Conservation (phyloP, 257 asterid genomes). For the Rhazya stricta region DNA sequence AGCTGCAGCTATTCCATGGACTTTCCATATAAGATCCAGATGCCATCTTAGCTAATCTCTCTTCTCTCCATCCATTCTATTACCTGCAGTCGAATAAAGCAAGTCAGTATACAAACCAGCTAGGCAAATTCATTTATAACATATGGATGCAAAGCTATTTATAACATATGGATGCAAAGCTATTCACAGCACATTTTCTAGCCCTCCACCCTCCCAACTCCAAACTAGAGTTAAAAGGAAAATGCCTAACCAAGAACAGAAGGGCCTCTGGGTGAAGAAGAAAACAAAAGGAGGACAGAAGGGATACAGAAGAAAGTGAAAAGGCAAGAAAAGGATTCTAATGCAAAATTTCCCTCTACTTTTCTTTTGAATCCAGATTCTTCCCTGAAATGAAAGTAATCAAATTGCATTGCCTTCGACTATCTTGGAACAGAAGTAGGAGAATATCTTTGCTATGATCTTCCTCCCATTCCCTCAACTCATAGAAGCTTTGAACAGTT, state of each 20-base stretch:
- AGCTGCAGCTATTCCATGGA: conserved; percentile 61
- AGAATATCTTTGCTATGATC: neutral
- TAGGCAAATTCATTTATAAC: too few relatives aligned
- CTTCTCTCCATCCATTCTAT: conserved; percentile 77
- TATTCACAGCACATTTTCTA: too few relatives aligned
- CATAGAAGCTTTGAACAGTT: neutral
- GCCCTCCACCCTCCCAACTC: neutral
- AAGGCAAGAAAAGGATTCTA: neutral
- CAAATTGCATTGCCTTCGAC: neutral
- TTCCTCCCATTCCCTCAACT: too few relatives aligned
- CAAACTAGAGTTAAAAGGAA: neutral
- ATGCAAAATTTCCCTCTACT: neutral
- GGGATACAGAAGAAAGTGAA: neutral
- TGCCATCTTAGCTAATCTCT: conserved; percentile 43
- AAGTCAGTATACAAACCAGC: too few relatives aligned
- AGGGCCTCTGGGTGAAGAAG: neutral
- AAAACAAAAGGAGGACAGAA: neutral
- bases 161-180: too few relatives aligned
- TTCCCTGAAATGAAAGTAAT: neutral
- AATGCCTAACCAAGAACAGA: neutral
- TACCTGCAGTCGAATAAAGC: conserved; percentile 37
- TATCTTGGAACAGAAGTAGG: neutral
- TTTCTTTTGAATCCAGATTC: neutral
- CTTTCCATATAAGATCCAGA: conserved; percentile 59
- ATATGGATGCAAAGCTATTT: too few relatives aligned